Evolutionary conservation across 2,329 filamentous ascomycete species (phyloP), one percentile per base, ranked within the genome.

Genomic region (Beauveria rudraprayagi): DNA sequence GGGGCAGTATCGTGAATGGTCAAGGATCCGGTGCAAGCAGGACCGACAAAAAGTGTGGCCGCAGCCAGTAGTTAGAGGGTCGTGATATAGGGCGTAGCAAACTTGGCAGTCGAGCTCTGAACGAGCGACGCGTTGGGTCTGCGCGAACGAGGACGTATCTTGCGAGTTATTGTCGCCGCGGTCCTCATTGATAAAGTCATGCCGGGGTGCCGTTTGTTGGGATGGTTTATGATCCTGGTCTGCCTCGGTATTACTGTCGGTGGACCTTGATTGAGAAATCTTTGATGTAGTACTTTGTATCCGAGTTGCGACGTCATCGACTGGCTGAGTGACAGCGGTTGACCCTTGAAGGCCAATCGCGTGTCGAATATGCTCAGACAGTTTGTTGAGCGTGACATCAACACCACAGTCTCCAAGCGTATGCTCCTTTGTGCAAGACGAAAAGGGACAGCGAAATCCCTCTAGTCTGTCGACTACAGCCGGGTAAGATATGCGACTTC

Each of bases 41-140:
- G 83, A 82, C 22, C 89, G 86, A 71, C 92, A 97, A 68, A 94
- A 93, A 0, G 91, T 96, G 71, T 97, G 92, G 1, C 92, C 92
- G 68, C 92, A 97, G 1, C 84, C 80, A 0, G 91, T 95, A 0
- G 92, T 96, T 56, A 92, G 78, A 0, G 92, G 91, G 63, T 96
- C 89, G 63, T 91, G 77, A 71, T 93, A 89, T 24, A 95, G 73
- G 46, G 86, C 83, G 71, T 93, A 95, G 74, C 92, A 96, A 62
- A 96, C 86, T 67, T 94, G 90, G 66, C 92, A 97, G 68, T 96
- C 91, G 69, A 95, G 78, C 70, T 96, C 91, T 17, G 79, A 78
- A 63, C 86, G 83, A 3, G 84, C 79, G 1, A 79, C 76, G 28
- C 88, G 82, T 66, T 85, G 84, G 16, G 94, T 70, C 40, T 78